Evolutionary conservation across 306 rosid genomes (phyloP), one percentile per base, ranked within the genome.

Genomic region (apple (Malus domestica)): DNA sequence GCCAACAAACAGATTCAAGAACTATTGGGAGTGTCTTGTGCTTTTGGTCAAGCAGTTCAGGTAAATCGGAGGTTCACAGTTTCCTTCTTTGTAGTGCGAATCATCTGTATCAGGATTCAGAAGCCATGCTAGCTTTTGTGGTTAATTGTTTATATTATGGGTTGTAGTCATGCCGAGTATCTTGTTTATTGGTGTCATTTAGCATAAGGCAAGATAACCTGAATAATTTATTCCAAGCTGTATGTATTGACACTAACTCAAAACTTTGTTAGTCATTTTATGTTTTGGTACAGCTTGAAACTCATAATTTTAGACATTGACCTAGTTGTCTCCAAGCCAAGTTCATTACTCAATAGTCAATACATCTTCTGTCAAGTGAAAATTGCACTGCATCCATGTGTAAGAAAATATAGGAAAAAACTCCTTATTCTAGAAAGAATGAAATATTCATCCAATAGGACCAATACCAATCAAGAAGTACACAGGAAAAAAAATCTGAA

Each of bases 41-140:
- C 91, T 62, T 92, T 90, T 89, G 98, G 88, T 85, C 93, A 89
- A 87, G 93, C 89, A 18, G 81, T 94, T 78, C 92, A 86, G 93
- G 98, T 87, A 80, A 63, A 5, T 72, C n/a, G 9, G 68, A 35
- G 76, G 27, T 19, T 61, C 27, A 4, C 62, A 33, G 22, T 44
- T 66, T 70, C 27, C 68, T 60, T 42, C 16, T 52, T 64, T 46
- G 6, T 6, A 12, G 15, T 55, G 25, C 3, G 23, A 55, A 16
- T 46, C 30, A 35, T 19, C 4, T 63, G 22, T 51, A 54, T 67
- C 54, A 66, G 25, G 38, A 33, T 33, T 33, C 8, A 33, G 38
- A 33, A 51, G 64, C 32, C 16, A 16, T 70, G 4, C 35, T 33
- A 32, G 6, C 62, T 15, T 44, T 6, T 45, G 23, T 49, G 25